Percentiles rank a stretch among this genome's conserved stretches.
phyloP scores from a whole-genome alignment of 768 basidiomycete genomes.

The Pluteus cervinus region DNA sequence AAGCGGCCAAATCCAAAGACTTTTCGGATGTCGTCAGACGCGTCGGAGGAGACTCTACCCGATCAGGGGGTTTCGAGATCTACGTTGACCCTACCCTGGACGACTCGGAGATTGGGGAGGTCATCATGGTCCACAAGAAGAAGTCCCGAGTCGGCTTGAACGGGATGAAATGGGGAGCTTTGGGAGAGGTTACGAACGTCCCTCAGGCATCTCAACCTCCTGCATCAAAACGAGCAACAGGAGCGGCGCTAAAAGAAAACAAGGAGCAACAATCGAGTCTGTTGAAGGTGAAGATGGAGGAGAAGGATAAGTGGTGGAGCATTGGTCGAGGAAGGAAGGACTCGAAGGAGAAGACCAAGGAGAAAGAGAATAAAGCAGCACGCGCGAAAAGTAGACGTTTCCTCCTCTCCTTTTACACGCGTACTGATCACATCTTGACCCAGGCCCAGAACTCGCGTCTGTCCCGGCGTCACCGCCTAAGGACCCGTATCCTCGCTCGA shows the following conservation, averaged over 20 bases:
- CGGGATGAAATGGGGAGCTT: constrained; percentile 47
- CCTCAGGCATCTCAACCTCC: constrained; percentile 18
- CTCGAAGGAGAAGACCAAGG: constrained; percentile 54
- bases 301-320: constrained; percentile 76
- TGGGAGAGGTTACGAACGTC: constrained; percentile 59
- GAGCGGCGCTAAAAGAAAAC: constrained; percentile 28
- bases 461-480: too few relatives aligned
- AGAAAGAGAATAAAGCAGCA: constrained; percentile 30
- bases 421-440: too few relatives aligned
- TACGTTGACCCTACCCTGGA: constrained; percentile 62
- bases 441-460: too few relatives aligned
- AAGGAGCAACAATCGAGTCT: constrained; percentile 18
- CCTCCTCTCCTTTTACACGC: too few relatives aligned
- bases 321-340: constrained; percentile 72
- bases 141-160: constrained; percentile 58
- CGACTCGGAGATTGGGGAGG: constrained; percentile 62
- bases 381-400: constrained; percentile 40
- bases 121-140: constrained; percentile 73
- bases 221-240: constrained; percentile 19
- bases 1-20: constrained; percentile 35
- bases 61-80: constrained; percentile 56
- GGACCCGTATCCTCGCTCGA: constrained; percentile 31
- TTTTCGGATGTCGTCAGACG: constrained; percentile 57
- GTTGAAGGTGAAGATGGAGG: constrained; percentile 30
- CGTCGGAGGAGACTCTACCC: constrained; percentile 28